Conservation (phyloP, 2,329 filamentous ascomycete genomes). For the Fusarium sp. region DNA sequence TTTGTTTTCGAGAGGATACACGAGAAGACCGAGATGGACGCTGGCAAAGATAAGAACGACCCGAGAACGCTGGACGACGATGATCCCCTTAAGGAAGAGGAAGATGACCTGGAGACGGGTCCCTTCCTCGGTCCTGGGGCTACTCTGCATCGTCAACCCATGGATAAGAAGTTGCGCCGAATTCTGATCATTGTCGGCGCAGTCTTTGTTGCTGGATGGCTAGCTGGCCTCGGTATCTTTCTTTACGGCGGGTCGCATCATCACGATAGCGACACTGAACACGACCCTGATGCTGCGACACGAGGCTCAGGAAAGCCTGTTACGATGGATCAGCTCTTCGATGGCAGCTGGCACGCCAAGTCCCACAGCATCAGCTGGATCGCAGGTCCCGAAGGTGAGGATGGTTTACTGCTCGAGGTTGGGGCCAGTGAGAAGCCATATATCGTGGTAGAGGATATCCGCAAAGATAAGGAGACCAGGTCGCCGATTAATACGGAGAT, state of each 20-base stretch:
- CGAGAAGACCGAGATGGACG: conserved; percentile 59
- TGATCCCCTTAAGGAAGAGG: conserved; percentile 52
- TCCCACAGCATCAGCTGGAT: conserved; percentile 81
- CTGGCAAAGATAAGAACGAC: conserved; percentile 43
- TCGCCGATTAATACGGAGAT: conserved; percentile 49
- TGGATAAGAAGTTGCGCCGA: conserved; percentile 74
- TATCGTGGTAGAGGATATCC: conserved; percentile 87
- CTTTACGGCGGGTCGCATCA: conserved; percentile 73
- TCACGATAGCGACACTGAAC: conserved; percentile 69
- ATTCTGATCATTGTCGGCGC: conserved; percentile 69
- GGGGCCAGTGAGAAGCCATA: conserved; percentile 74
- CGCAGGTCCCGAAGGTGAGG: conserved; percentile 76
- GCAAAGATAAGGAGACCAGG: conserved; percentile 54
- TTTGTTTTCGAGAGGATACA: conserved; percentile 82
- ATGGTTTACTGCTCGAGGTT: conserved; percentile 85
- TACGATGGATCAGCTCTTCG: conserved; percentile 76
- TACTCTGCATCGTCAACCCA: conserved; percentile 60
- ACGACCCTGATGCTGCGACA: conserved; percentile 74
- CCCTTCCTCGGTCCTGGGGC: conserved; percentile 60
- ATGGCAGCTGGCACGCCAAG: conserved; percentile 71
- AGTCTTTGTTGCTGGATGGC: conserved; percentile 74
- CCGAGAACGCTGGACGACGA: conserved; percentile 57
- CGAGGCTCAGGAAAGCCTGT: conserved; percentile 77
- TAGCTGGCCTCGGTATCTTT: conserved; percentile 74
- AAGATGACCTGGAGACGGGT: conserved; percentile 61